phyloP scores from a whole-genome alignment of 2,329 filamentous ascomycete genomes.

The Penicillium hesseltinei region DNA sequence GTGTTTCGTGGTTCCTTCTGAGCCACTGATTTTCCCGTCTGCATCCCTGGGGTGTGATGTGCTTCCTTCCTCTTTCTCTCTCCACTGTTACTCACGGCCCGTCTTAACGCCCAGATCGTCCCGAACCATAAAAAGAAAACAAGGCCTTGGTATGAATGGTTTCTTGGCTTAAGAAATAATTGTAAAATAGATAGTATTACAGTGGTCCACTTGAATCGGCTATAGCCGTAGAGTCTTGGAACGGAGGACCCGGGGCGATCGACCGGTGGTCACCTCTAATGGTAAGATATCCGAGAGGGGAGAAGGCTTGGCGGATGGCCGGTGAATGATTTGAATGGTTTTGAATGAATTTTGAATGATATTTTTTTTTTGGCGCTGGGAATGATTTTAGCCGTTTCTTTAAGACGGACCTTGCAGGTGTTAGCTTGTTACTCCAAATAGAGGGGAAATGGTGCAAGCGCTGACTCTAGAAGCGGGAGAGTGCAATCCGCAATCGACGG shows the following conservation, averaged over 20 bases:
- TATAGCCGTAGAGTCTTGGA: neutral
- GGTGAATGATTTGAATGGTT: neutral
- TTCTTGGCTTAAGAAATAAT: neutral
- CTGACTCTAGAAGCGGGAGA: slow-evolving; percentile 8
- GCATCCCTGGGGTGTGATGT: slow-evolving; percentile 18
- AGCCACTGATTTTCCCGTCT: slow-evolving; percentile 21
- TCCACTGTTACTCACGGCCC: slow-evolving; percentile 21
- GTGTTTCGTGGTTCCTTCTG: slow-evolving; percentile 27
- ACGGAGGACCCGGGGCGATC: neutral
- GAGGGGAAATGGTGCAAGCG: slow-evolving; percentile 7
- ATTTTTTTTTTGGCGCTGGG: neutral
- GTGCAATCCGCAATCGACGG: slow-evolving; percentile 17
- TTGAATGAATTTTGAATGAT: neutral
- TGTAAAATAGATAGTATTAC: neutral
- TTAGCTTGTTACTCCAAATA: slow-evolving; percentile 1
- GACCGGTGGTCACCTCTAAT: neutral
- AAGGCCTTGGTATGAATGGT: neutral
- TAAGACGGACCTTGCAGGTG: slow-evolving; percentile 7
- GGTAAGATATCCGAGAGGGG: slow-evolving; percentile 1
- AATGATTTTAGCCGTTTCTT: neutral
- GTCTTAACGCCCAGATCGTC: slow-evolving; percentile 13
- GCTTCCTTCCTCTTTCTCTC: slow-evolving; percentile 8
- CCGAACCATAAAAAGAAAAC: slow-evolving; percentile 7
- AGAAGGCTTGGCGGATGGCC: slow-evolving; percentile 1
- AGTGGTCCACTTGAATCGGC: neutral